Conservation (phyloP, 805 yeast species). For the Cyberlindnera meyerae region DNA sequence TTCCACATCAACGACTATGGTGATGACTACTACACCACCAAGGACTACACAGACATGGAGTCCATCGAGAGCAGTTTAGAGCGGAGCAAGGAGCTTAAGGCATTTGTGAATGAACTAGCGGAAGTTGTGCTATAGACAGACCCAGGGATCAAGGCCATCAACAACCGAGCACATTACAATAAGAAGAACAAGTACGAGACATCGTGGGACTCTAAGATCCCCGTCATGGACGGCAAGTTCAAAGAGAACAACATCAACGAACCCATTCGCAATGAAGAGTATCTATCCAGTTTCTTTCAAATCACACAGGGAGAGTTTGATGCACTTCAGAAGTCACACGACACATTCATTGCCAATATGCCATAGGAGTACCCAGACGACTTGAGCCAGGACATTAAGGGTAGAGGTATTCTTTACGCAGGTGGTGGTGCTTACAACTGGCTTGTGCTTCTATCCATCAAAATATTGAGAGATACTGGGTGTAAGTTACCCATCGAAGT, state of each 20-base stretch:
- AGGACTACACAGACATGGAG: constrained; percentile 9
- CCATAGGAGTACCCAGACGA: constrained; percentile 38
- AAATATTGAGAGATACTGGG: constrained; percentile 56
- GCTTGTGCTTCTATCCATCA: constrained; percentile 51
- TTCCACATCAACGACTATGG: constrained; percentile 14
- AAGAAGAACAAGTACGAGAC: constrained; percentile 11
- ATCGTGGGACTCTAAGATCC: constrained; percentile 19
- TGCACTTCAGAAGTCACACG: constrained; percentile 19
- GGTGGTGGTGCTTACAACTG: constrained; percentile 76
- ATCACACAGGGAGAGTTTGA: constrained; percentile 15
- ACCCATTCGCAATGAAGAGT: constrained; percentile 24
- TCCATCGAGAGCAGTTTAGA: constrained; percentile 13
- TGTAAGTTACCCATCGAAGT: constrained; percentile 77
- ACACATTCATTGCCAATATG: constrained; percentile 25
- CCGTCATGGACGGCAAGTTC: constrained; percentile 22
- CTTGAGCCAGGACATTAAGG: constrained; percentile 31
- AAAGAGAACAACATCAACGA: constrained; percentile 23
- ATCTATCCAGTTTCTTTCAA: constrained; percentile 16
- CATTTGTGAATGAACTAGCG: constrained; percentile 18
- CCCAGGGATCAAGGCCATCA: constrained; percentile 17
- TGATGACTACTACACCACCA: constrained; percentile 18
- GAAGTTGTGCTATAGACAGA: constrained; percentile 11
- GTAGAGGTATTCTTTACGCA: constrained; percentile 62
- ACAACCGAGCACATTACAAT: constrained; percentile 23
- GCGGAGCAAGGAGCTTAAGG: constrained; percentile 11